Evolutionary conservation across 345 rosid genomes (phyloP).

Genomic region (Microthlaspi erraticum): DNA sequence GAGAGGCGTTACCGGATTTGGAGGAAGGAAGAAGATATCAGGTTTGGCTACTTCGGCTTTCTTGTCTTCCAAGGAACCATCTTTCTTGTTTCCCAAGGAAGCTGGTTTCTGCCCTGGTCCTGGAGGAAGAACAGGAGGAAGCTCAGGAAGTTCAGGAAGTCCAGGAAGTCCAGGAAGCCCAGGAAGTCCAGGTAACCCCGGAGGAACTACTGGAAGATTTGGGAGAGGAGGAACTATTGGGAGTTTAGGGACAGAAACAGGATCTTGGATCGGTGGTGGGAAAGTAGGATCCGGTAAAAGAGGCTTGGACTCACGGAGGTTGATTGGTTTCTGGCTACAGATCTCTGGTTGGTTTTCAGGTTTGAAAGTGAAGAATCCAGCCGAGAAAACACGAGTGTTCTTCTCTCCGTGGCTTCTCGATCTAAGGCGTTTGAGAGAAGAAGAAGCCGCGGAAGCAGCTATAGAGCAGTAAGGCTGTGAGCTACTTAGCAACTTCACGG

Average conservation of each 20-base stretch:
- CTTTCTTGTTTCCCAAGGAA: conserved; percentile 34
- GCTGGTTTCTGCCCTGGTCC: conserved; percentile 16
- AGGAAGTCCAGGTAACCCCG: conserved; percentile 52
- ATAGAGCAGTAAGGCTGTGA: conserved; percentile 75
- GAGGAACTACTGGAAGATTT: conserved; percentile 55
- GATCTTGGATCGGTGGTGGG: conserved; percentile 55
- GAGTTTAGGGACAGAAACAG: conserved; percentile 43
- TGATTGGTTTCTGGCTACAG: conserved; percentile 65
- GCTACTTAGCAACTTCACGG: conserved; percentile 68
- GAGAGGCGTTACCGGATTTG: conserved; percentile 27
- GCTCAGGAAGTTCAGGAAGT: conserved; percentile 49
- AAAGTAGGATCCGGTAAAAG: conserved; percentile 38
- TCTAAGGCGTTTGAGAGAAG: conserved; percentile 61
- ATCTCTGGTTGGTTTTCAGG: conserved; percentile 64
- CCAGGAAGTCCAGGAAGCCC: conserved; percentile 53
- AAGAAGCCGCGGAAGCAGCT: conserved; percentile 70
- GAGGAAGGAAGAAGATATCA: conserved; percentile 37
- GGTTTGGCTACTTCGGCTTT: conserved; percentile 30
- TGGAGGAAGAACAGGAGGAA: conserved; percentile 41
- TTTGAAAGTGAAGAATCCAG: conserved; percentile 91
- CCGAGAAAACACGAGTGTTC: conserved; percentile 64
- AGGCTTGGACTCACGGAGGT: conserved; percentile 24
- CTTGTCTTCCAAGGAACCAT: conserved; percentile 21
- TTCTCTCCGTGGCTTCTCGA: conserved; percentile 52
- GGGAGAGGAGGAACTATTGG: conserved; percentile 65